Evolutionary conservation across 78 protist species (phyloP).

Genomic region (Protostelium mycophagum): DNA sequence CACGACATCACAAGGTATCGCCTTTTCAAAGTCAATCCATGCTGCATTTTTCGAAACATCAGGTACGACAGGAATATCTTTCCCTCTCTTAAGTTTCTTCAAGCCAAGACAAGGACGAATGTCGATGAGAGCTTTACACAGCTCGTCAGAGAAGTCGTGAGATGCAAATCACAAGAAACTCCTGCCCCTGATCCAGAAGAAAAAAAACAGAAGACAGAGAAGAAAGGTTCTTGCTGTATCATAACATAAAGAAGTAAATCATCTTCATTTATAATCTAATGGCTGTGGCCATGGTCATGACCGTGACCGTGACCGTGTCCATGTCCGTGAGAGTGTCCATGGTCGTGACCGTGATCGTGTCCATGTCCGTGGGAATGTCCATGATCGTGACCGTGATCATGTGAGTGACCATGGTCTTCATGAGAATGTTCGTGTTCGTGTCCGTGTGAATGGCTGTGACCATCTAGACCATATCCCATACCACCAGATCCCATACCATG

Average conservation of each 20-base stretch:
- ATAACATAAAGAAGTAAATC: too few relatives aligned
- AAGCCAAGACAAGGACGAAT: slow-evolving; percentile 74
- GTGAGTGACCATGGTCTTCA: background rate
- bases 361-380: background rate
- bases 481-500: background rate
- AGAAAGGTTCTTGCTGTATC: too few relatives aligned
- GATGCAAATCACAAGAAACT: background rate
- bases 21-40: background rate
- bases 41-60: background rate
- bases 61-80: background rate
- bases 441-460: background rate
- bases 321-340: background rate
- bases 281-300: too few relatives aligned
- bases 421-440: too few relatives aligned
- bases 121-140: slow-evolving; percentile 82
- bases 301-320: too few relatives aligned
- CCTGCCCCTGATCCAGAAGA: too few relatives aligned
- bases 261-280: too few relatives aligned
- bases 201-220: too few relatives aligned
- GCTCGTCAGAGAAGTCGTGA: slow-evolving; percentile 57
- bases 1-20: background rate
- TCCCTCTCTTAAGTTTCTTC: background rate
- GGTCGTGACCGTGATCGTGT: background rate
- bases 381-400: background rate
- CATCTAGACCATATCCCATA: background rate